A percentile compares a stretch with the other conserved stretches of the same genome.
Evolutionary conservation across 495 filamentous ascomycete species (phyloP).

Genomic region (Letharia lupina): DNA sequence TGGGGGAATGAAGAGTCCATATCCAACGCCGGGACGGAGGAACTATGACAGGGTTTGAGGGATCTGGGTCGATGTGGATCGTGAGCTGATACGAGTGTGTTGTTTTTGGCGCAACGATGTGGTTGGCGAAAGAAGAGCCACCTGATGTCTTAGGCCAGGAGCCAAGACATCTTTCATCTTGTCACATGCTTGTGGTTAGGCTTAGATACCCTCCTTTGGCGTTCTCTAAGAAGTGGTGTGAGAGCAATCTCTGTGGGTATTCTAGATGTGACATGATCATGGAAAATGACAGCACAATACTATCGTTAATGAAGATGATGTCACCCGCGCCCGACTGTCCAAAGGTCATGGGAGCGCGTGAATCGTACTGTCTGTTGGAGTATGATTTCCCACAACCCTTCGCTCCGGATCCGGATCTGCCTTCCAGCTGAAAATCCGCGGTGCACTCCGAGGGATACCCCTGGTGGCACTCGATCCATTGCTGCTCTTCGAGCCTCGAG

Average conservation of each 20-base stretch:
- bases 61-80: neutral
- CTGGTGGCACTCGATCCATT: conserved; percentile 13
- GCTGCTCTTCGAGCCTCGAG: conserved; percentile 1
- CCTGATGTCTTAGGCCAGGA: neutral
- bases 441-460: conserved; percentile 9
- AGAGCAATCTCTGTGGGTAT: neutral
- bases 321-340: neutral
- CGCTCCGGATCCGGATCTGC: neutral
- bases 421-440: conserved; percentile 18
- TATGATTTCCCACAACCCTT: neutral
- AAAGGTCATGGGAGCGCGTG: neutral
- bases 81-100: neutral
- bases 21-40: conserved; percentile 18
- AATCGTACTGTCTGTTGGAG: conserved; percentile 3
- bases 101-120: neutral
- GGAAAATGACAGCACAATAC: neutral
- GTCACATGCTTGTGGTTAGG: neutral
- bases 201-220: neutral
- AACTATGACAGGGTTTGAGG: conserved; percentile 20
- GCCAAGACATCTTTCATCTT: neutral
- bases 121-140: neutral
- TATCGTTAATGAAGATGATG: neutral
- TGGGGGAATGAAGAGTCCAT: conserved; percentile 18
- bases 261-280: neutral
- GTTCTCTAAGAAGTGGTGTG: neutral